Evolutionary conservation across 2,329 filamentous ascomycete species (phyloP), one percentile per base, ranked within the genome.

Genomic region (Fusarium sp.): DNA sequence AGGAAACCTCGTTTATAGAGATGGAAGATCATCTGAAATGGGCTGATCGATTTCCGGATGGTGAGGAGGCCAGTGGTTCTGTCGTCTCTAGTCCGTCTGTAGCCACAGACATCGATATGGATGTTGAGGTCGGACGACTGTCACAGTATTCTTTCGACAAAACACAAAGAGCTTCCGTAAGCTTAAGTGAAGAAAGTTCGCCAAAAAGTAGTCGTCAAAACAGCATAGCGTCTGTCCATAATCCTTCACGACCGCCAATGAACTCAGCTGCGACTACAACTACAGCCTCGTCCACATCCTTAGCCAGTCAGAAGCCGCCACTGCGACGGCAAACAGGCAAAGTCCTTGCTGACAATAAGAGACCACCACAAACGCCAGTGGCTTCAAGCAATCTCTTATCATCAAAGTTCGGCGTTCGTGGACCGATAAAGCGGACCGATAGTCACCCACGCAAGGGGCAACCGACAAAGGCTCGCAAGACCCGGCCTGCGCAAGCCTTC

Each of bases 11-110:
- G 6, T 79, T 73, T 55, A 51, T 63, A 9, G 31, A 70, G 5
- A 48, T 78, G 25, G 37, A 76, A 61, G 69, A 83, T 70, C 27
- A 63, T 16, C 39, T 70, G 38, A 61, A 74, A 70, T 64, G 57
- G 60, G 46, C 73, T 41, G 25, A 74, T 39, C 12, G 63, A 41
- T 51, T 61, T 49, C 67, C 63, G 35, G 63, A 65, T 45, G 60
- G 66, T 31, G 63, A 72, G 23, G 63, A 67, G 10, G 23, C 38
- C 19, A 38, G 35, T 15, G 46, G 46, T 15, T 44, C 45, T 39
- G 35, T 42, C 25, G 68, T 39, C 29, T 63, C 70, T 23, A 58
- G 29, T 21, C 41, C 70, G 31, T 49, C 51, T 16, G 23, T 23
- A 23, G 16, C 21, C 31, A 33, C 49, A 59, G 63, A 72, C 49